A percentile compares a stretch with the other conserved stretches of the same genome.
Conservation (phyloP, 768 basidiomycete genomes). For the Macrolepiota albuminosa region DNA sequence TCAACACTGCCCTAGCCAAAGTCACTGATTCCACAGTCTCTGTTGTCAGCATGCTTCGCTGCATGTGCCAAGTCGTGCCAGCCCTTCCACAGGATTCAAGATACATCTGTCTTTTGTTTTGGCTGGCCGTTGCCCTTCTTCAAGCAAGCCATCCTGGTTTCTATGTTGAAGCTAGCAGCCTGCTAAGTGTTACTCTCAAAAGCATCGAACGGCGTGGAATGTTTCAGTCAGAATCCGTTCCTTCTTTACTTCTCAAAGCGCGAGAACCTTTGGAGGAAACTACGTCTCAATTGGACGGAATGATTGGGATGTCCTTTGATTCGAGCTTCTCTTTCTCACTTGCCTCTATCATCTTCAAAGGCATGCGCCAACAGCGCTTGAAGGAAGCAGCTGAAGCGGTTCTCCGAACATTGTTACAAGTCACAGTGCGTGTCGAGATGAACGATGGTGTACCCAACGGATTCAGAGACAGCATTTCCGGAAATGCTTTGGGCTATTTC, state of each 20-base stretch:
- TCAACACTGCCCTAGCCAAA: slow-evolving; percentile 64
- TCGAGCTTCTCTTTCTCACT: slow-evolving; percentile 77
- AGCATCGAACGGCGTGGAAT: slow-evolving; percentile 56
- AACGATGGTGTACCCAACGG: slow-evolving; percentile 30
- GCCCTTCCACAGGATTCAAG: slow-evolving; percentile 64
- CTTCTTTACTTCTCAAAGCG: slow-evolving; percentile 55
- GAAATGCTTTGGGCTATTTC: slow-evolving; percentile 73
- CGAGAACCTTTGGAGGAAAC: slow-evolving; percentile 64
- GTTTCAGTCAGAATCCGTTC: slow-evolving; percentile 51
- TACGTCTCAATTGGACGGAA: slow-evolving; percentile 65
- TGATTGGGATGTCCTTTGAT: slow-evolving; percentile 74
- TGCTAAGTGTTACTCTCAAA: slow-evolving; percentile 63
- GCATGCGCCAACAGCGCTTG: slow-evolving; percentile 65
- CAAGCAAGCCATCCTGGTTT: slow-evolving; percentile 71
- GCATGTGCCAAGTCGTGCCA: slow-evolving; percentile 74
- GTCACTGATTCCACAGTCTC: slow-evolving; percentile 64
- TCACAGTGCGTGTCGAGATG: slow-evolving; percentile 46
- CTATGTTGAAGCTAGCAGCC: slow-evolving; percentile 62
- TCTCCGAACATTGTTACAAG: slow-evolving; percentile 56
- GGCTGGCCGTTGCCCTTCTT: slow-evolving; percentile 82
- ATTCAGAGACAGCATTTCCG: slow-evolving; percentile 38
- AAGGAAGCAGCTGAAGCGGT: slow-evolving; percentile 56
- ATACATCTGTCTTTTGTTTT: slow-evolving; percentile 74
- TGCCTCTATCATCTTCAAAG: slow-evolving; percentile 82
- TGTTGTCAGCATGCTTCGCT: slow-evolving; percentile 85